These are phyloP conservation scores for Xylariaceae sp. DNA, from an alignment of 2,329 filamentous ascomycete species.

Conservation along the genomic window DNA sequence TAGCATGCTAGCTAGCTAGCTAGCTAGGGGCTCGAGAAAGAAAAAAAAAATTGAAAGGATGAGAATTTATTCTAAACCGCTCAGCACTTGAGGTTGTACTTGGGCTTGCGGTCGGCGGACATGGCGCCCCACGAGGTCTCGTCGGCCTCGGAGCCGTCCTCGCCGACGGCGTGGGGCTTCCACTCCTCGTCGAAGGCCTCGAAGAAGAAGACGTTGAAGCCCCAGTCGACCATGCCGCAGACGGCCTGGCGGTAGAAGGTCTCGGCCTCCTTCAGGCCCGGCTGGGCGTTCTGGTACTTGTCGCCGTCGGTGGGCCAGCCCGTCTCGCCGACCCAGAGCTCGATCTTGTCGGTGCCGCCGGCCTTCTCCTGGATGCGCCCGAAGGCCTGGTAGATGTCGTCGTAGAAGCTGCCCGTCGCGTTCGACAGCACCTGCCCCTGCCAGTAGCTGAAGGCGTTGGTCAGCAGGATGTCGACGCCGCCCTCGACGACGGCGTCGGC, in stretches of 20 bases:
- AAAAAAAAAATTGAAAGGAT: background rate
- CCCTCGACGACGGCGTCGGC: constrained; percentile 62
- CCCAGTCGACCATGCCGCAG: constrained; percentile 66
- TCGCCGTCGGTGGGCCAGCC: constrained; percentile 67
- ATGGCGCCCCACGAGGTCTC: constrained; percentile 74
- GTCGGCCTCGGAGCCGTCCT: constrained; percentile 62
- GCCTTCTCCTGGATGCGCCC: constrained; percentile 63
- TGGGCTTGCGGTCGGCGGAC: constrained; percentile 58
- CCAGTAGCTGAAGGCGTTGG: constrained; percentile 76
- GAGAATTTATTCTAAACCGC: background rate
- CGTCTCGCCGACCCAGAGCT: constrained; percentile 72
- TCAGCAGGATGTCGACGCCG: constrained; percentile 62
- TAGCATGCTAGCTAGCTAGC: too few relatives aligned
- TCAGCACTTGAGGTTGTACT: constrained; percentile 47
- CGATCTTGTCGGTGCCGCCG: constrained; percentile 52
- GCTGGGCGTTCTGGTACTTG: constrained; percentile 63
- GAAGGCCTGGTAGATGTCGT: constrained; percentile 68
- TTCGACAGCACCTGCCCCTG: constrained; percentile 63
- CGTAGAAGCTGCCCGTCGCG: constrained; percentile 62
- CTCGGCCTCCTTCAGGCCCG: constrained; percentile 60
- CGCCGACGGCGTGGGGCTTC: constrained; percentile 66
- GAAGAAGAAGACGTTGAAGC: constrained; percentile 72
- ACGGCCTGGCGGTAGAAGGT: constrained; percentile 64
- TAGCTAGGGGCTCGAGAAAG: too few relatives aligned
- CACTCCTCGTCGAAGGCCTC: constrained; percentile 74